phyloP scores from a whole-genome alignment of 306 rosid species.

The Inga laurina region DNA sequence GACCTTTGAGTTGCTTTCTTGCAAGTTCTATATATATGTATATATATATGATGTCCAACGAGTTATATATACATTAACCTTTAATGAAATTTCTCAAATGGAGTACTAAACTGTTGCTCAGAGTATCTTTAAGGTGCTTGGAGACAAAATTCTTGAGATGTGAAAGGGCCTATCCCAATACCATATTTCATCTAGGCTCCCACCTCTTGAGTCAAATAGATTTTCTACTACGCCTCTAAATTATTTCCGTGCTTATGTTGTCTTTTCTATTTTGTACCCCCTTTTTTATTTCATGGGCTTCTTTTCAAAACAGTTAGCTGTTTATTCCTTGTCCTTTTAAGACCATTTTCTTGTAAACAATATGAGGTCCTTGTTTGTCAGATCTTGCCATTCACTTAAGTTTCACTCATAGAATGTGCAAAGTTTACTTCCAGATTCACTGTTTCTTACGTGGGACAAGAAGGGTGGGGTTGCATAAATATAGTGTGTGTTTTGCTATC shows the following conservation, averaged over 20 bases:
- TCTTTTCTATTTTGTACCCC: not conserved
- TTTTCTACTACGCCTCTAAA: not conserved
- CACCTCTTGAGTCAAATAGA: not conserved
- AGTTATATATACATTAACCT: not conserved
- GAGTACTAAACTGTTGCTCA: not conserved
- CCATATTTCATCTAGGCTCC: not conserved
- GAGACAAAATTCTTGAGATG: not conserved
- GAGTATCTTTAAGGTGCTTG: not conserved
- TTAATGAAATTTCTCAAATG: not conserved
- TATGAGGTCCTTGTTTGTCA: not conserved
- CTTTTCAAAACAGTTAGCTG: not conserved
- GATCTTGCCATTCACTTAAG: not conserved
- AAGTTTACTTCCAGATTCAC: not conserved
- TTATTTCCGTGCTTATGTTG: not conserved
- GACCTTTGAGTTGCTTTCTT: not conserved
- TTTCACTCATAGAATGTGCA: not conserved
- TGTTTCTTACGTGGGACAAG: not conserved
- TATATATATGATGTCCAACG: not conserved
- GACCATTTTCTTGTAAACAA: not conserved
- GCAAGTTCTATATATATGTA: not conserved
- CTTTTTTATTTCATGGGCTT: not conserved
- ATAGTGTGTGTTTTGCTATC: constrained; percentile 5
- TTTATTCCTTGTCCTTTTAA: not conserved
- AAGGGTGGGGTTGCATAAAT: not conserved
- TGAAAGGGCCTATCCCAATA: not conserved